Percentiles rank a stretch among this genome's conserved stretches.
phyloP scores from a whole-genome alignment of 306 rosid genomes.

The Begonia peltatifolia region DNA sequence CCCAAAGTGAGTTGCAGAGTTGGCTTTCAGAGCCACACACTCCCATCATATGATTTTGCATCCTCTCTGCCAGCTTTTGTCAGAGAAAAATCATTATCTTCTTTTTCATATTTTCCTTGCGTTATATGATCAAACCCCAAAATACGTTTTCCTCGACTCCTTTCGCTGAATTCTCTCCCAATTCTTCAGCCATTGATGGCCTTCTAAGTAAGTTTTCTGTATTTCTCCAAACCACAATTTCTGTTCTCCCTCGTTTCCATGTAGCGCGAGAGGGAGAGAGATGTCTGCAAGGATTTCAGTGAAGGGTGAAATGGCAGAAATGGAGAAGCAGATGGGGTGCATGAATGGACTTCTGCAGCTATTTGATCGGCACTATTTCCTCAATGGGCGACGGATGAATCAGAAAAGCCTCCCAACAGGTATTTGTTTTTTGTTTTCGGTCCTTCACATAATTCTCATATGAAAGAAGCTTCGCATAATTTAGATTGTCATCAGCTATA shows the following conservation, averaged over 20 bases:
- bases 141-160: neutral
- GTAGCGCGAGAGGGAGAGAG: slow-evolving; percentile 6
- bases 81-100: neutral
- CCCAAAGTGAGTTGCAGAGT: neutral
- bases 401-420: slow-evolving; percentile 39
- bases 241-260: neutral
- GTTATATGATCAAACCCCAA: neutral
- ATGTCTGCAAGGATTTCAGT: slow-evolving; percentile 52
- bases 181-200: neutral
- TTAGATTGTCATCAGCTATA: no score
- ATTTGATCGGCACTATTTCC: slow-evolving; percentile 62
- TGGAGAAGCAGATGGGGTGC: slow-evolving; percentile 85
- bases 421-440: slow-evolving; percentile 2
- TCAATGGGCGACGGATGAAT: slow-evolving; percentile 23
- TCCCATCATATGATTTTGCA: neutral
- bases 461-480: no score
- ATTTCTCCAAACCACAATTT: neutral
- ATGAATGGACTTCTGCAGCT: slow-evolving; percentile 66
- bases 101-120: neutral
- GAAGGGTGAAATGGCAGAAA: slow-evolving; percentile 50
- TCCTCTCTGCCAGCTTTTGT: slow-evolving; percentile 2
- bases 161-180: neutral
- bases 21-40: slow-evolving; percentile 1
- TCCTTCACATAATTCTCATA: no score
- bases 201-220: neutral